Conservation (phyloP, 2,329 filamentous ascomycete species). For the Fusarium multiceps region DNA sequence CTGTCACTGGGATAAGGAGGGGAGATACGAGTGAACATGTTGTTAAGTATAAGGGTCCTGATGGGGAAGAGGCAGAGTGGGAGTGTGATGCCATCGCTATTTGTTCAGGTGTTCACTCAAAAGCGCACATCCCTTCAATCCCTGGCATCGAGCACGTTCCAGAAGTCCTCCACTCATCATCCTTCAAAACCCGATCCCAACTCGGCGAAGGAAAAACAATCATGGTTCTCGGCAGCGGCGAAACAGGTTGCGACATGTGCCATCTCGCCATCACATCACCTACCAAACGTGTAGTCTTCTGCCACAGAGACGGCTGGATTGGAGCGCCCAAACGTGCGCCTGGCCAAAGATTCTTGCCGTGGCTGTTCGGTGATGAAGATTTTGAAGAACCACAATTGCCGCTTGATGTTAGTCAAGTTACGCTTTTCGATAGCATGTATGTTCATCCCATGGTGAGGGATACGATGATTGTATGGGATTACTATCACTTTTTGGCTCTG, state of each 20-base stretch:
- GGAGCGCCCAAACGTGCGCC: neutral
- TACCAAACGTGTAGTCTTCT: constrained; percentile 1
- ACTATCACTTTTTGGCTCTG: constrained; percentile 15
- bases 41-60: neutral
- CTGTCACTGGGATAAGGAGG: neutral
- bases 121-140: neutral
- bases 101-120: constrained; percentile 1
- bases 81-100: constrained; percentile 4
- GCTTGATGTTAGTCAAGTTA: constrained; percentile 14
- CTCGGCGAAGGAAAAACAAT: neutral
- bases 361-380: neutral
- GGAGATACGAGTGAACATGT: neutral
- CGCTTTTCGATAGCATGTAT: constrained; percentile 28
- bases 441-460: constrained; percentile 24
- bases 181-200: neutral
- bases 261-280: constrained; percentile 8
- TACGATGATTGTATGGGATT: constrained; percentile 27
- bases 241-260: constrained; percentile 2
- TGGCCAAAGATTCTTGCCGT: neutral
- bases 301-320: constrained; percentile 8
- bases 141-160: neutral
- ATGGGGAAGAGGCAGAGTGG: neutral
- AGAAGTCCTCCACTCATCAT: neutral
- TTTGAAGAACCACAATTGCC: neutral
- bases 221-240: constrained; percentile 1